A percentile compares a stretch with the other conserved stretches of the same genome.
Evolutionary conservation across 106 monocot species (phyloP).

Genomic region (Iris macrosiphon): DNA sequence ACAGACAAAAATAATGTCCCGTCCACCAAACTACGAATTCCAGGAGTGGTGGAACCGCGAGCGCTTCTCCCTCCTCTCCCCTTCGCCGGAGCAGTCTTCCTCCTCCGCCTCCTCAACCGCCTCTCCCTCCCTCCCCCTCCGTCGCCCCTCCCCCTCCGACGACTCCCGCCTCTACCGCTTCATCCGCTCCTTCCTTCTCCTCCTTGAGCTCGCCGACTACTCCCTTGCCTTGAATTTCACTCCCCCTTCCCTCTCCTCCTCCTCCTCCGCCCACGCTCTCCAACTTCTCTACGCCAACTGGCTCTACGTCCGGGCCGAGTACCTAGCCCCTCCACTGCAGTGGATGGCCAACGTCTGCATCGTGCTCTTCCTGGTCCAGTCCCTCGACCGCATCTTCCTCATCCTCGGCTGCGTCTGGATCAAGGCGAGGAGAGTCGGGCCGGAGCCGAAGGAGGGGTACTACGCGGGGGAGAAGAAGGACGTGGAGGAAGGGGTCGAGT

Average conservation of each 20-base stretch:
- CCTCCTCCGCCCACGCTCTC: constrained; percentile 23
- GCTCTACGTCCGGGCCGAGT: constrained; percentile 31
- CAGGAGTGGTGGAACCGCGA: constrained; percentile 65
- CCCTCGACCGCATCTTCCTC: constrained; percentile 44
- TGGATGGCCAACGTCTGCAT: constrained; percentile 41
- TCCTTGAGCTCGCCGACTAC: constrained; percentile 39
- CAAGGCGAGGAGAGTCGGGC: constrained; percentile 16
- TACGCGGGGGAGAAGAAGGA: too few species aligned
- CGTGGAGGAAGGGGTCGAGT: too few species aligned
- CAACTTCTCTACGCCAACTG: constrained; percentile 42
- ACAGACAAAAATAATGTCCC: too few species aligned
- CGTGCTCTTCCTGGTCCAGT: constrained; percentile 49
- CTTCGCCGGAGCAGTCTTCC: constrained; percentile 26
- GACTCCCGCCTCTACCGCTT: constrained; percentile 25
- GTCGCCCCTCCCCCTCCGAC: constrained; percentile 9
- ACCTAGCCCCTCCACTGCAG: constrained; percentile 60
- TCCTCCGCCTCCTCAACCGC: constrained; percentile 21
- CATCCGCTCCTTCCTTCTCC: constrained; percentile 36
- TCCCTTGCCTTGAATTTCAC: constrained; percentile 9
- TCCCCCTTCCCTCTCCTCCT: constrained; percentile 8
- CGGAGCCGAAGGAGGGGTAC: too few species aligned
- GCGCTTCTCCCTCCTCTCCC: constrained; percentile 7
- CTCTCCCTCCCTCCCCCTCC: constrained; percentile 22
- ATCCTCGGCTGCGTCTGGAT: constrained; percentile 55
- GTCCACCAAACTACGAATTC: constrained; percentile 43